phyloP scores from a whole-genome alignment of 768 basidiomycete species.

The Russula ochroleuca region DNA sequence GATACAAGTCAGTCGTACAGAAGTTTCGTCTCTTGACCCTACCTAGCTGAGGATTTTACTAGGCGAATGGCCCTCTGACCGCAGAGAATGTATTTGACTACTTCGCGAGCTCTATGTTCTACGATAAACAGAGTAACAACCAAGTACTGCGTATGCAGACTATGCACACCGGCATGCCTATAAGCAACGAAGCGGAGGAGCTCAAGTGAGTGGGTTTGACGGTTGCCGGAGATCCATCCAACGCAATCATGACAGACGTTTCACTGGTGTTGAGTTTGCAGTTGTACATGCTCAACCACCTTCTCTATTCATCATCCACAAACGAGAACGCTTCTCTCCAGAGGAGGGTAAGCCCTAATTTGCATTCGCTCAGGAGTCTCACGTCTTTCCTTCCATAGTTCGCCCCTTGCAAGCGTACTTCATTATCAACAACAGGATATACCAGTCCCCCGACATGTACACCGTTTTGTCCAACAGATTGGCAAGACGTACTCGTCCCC shows the following conservation, averaged over 20 bases:
- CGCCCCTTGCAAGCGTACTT: conserved; percentile 79
- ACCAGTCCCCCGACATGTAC: conserved; percentile 83
- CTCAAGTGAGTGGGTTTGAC: conserved; percentile 57
- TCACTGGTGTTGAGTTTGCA: conserved; percentile 84
- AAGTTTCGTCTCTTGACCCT: background rate
- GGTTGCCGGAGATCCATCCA: background rate
- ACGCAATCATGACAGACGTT: conserved; percentile 50
- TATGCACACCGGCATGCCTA: conserved; percentile 71
- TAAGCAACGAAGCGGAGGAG: conserved; percentile 80
- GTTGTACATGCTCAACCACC: conserved; percentile 78
- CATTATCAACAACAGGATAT: conserved; percentile 84
- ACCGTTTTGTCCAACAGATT: conserved; percentile 79
- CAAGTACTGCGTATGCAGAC: conserved; percentile 93
- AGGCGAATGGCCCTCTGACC: conserved; percentile 77
- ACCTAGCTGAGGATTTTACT: conserved; percentile 17
- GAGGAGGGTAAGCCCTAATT: conserved; percentile 59
- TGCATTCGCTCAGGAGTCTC: conserved; percentile 1
- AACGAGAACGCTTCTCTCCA: conserved; percentile 77
- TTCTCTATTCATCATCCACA: conserved; percentile 83
- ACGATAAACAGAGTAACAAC: conserved; percentile 91
- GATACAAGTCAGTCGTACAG: conserved; percentile 54
- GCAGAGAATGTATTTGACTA: conserved; percentile 82
- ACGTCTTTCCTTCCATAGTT: conserved; percentile 38
- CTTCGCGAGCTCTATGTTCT: conserved; percentile 88
- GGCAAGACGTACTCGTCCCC: conserved; percentile 40